Conservation (phyloP, 148 eudicot species). For the Amaranthus cruentus region DNA sequence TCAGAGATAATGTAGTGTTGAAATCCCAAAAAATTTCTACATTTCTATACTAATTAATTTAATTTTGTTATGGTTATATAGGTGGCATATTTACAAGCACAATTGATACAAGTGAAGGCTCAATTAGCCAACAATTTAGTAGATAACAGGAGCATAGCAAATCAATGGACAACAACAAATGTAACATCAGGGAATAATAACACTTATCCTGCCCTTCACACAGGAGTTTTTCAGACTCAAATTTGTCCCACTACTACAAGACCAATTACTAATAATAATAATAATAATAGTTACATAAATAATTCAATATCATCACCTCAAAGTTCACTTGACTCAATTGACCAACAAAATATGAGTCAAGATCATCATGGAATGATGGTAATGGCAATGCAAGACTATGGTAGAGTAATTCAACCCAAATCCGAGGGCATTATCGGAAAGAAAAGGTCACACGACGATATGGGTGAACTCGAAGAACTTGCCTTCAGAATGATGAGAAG, state of each 20-base stretch:
- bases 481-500: constrained; percentile 41
- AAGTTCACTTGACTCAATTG: constrained; percentile 29
- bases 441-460: constrained; percentile 28
- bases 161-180: constrained; percentile 9
- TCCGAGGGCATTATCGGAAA: constrained; percentile 28
- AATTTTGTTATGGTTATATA: constrained; percentile 15
- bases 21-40: neutral
- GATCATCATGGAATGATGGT: constrained; percentile 21
- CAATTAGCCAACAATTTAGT: constrained; percentile 37
- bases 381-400: constrained; percentile 27
- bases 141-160: constrained; percentile 14
- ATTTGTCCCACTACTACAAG: constrained; percentile 10
- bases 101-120: constrained; percentile 75
- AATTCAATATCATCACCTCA: constrained; percentile 19
- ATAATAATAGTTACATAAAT: constrained; percentile 8
- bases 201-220: constrained; percentile 9
- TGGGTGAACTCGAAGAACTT: constrained; percentile 43
- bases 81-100: constrained; percentile 91
- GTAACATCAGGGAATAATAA: neutral
- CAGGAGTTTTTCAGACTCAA: constrained; percentile 12
- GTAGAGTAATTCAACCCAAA: constrained; percentile 17
- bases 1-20: no score
- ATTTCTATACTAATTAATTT: constrained; percentile 14
- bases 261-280: neutral
- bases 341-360: constrained; percentile 8